These are phyloP conservation scores for Ophiostoma montium DNA, from an alignment of 2,329 filamentous ascomycete species.

Conservation along the genomic window DNA sequence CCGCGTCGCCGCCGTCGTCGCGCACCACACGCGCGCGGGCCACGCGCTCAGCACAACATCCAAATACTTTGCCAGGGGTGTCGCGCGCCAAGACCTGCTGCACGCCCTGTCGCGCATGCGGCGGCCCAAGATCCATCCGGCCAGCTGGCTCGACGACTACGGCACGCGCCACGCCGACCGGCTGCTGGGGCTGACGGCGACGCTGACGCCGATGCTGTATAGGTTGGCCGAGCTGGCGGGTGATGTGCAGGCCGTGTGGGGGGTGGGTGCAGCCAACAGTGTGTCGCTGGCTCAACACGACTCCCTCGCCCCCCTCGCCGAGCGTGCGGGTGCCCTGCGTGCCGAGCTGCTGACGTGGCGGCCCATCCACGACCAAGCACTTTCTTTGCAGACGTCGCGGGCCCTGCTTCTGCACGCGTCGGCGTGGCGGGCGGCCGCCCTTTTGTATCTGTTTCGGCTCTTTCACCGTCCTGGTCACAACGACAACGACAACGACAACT, in stretches of 20 bases:
- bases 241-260: slow-evolving; percentile 9
- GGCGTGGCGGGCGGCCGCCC: slow-evolving; percentile 10
- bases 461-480: slow-evolving; percentile 9
- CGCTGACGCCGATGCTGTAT: slow-evolving; percentile 8
- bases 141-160: slow-evolving; percentile 11
- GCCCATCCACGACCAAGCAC: slow-evolving; percentile 8
- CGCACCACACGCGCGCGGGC: slow-evolving; percentile 8
- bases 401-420: slow-evolving; percentile 10
- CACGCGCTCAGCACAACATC: slow-evolving; percentile 8
- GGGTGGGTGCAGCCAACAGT: neutral
- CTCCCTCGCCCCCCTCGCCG: slow-evolving; percentile 4
- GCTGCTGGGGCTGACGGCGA: slow-evolving; percentile 9
- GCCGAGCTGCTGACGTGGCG: slow-evolving; percentile 11
- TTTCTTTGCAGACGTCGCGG: slow-evolving; percentile 9
- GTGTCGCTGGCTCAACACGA: neutral
- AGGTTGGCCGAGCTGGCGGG: slow-evolving; percentile 9
- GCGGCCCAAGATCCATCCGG: slow-evolving; percentile 10
- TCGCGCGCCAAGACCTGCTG: slow-evolving; percentile 12
- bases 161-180: slow-evolving; percentile 10
- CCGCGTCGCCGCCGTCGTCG: slow-evolving; percentile 10
- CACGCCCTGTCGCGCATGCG: slow-evolving; percentile 9
- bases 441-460: slow-evolving; percentile 10
- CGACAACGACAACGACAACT: slow-evolving; percentile 7
- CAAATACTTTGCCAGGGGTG: slow-evolving; percentile 11
- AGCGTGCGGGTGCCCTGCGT: slow-evolving; percentile 6